A percentile compares a stretch with the other conserved stretches of the same genome.
Evolutionary conservation across 1,139 yeast genomes (phyloP).

Genomic region (Pichia sp.): DNA sequence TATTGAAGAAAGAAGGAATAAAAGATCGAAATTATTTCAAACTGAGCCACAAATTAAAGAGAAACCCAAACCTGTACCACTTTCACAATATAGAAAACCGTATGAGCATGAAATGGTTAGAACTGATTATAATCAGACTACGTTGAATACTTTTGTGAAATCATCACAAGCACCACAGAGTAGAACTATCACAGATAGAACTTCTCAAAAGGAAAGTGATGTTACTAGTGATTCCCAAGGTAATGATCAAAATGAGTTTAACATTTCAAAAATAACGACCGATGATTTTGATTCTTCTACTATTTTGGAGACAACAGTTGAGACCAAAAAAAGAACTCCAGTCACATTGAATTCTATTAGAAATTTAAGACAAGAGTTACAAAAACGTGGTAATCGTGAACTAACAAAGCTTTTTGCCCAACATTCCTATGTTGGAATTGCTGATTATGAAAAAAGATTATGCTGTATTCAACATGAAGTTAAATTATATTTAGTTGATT

Average conservation of each 20-base stretch:
- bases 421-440: conserved; percentile 74
- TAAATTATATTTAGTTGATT: conserved; percentile 70
- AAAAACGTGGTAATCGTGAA: conserved; percentile 40
- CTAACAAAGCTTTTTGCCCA: conserved; percentile 65
- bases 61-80: conserved; percentile 13
- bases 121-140: conserved; percentile 65
- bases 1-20: conserved; percentile 9
- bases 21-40: conserved; percentile 5
- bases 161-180: not conserved
- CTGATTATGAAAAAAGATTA: conserved; percentile 61
- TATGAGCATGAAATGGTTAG: conserved; percentile 66
- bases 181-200: not conserved
- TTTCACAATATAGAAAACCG: conserved; percentile 28
- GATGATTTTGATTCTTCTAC: conserved; percentile 19
- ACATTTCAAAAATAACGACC: no score
- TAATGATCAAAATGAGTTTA: no score
- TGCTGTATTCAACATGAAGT: conserved; percentile 82
- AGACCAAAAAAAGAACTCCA: conserved; percentile 16
- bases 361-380: conserved; percentile 47
- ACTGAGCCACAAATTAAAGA: conserved; percentile 1
- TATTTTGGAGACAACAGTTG: conserved; percentile 13
- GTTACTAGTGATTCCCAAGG: not conserved
- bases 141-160: conserved; percentile 24
- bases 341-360: conserved; percentile 55
- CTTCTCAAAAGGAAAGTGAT: not conserved